A percentile compares a stretch with the other conserved stretches of the same genome.
These are phyloP conservation scores for Byssothecium circinans DNA, from an alignment of 2,329 filamentous ascomycete genomes.

Conservation along the genomic window DNA sequence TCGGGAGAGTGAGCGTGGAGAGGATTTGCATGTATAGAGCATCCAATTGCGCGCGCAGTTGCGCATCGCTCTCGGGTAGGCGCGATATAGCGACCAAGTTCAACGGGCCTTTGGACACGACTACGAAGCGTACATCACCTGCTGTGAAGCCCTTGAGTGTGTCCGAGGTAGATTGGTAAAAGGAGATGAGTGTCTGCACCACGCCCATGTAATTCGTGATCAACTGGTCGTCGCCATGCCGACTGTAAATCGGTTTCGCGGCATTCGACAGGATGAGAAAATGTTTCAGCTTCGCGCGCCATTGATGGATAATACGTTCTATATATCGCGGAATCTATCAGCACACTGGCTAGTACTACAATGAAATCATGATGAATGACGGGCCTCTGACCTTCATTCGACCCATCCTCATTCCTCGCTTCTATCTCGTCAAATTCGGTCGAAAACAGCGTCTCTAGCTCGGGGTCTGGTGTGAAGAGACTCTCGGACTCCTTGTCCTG, in stretches of 20 bases:
- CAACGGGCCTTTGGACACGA: constrained; percentile 80
- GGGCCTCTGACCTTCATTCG: constrained; percentile 61
- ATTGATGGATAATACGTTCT: constrained; percentile 64
- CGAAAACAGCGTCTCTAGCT: constrained; percentile 66
- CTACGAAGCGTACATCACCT: constrained; percentile 81
- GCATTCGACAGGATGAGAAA: constrained; percentile 95
- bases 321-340: constrained; percentile 33
- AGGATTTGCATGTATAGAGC: constrained; percentile 98
- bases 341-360: constrained; percentile 9
- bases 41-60: constrained; percentile 84
- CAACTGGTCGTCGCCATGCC: constrained; percentile 85
- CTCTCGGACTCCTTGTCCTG: constrained; percentile 58
- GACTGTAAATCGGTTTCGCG: constrained; percentile 95
- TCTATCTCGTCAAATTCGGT: constrained; percentile 78
- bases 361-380: neutral
- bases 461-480: constrained; percentile 48
- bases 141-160: constrained; percentile 81
- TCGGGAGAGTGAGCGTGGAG: constrained; percentile 89
- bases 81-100: constrained; percentile 93
- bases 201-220: constrained; percentile 95
- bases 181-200: constrained; percentile 96
- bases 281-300: constrained; percentile 94
- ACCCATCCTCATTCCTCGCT: constrained; percentile 55
- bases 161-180: constrained; percentile 82
- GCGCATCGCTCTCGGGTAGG: constrained; percentile 86